Percentiles rank a stretch among this genome's conserved stretches.
Evolutionary conservation across 371 early-diverging fungal genomes (phyloP).

Genomic region (Circinella minor): DNA sequence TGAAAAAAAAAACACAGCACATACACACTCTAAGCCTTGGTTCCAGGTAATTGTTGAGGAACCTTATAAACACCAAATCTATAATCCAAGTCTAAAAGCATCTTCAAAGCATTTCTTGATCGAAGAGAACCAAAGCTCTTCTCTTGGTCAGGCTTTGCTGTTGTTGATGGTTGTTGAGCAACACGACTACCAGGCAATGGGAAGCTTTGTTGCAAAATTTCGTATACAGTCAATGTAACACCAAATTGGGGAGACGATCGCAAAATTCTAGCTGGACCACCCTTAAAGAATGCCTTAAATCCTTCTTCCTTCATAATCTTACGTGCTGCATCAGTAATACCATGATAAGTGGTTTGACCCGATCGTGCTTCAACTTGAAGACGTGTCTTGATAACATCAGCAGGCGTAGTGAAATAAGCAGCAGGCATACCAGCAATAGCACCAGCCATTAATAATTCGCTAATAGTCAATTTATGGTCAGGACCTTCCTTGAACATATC

Average conservation of each 20-base stretch:
- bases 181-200: constrained; percentile 65
- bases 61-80: constrained; percentile 57
- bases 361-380: constrained; percentile 92
- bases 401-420: constrained; percentile 96
- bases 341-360: constrained; percentile 88
- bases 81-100: constrained; percentile 64
- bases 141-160: constrained; percentile 22
- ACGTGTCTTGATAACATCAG: constrained; percentile 98
- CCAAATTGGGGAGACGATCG: constrained; percentile 97
- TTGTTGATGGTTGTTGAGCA: constrained; percentile 19
- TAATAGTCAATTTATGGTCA: constrained; percentile 72
- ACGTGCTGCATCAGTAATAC: constrained; percentile 84
- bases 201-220: constrained; percentile 82
- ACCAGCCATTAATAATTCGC: constrained; percentile 89
- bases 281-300: constrained; percentile 94
- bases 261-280: constrained; percentile 85
- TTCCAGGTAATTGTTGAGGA: constrained; percentile 22
- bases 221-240: constrained; percentile 92
- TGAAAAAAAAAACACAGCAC: not conserved
- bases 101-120: constrained; percentile 69
- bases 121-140: constrained; percentile 52
- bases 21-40: constrained; percentile 14
- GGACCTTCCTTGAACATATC: constrained; percentile 84
- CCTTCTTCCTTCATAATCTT: constrained; percentile 95
- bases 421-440: constrained; percentile 97